A percentile compares a stretch with the other conserved stretches of the same genome.
Evolutionary conservation across 2,329 filamentous ascomycete genomes (phyloP).

Genomic region (Aspergillus ibericus): DNA sequence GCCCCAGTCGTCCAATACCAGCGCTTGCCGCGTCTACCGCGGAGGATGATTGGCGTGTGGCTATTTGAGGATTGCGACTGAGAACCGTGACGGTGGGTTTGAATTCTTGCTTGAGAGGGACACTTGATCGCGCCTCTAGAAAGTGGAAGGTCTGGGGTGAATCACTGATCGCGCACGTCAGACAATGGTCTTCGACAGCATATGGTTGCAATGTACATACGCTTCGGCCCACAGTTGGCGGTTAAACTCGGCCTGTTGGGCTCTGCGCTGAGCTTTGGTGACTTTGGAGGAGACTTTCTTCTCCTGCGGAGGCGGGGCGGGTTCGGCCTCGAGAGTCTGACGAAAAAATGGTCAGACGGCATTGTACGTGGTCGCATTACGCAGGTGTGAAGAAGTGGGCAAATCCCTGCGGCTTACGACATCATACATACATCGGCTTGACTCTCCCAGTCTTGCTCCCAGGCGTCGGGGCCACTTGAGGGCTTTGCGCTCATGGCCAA

Average conservation of each 20-base stretch:
- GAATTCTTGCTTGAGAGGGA: slow-evolving; percentile 69
- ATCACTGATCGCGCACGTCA: slow-evolving; percentile 55
- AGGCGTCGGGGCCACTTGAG: slow-evolving; percentile 66
- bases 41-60: slow-evolving; percentile 55
- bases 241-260: slow-evolving; percentile 79
- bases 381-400: background rate
- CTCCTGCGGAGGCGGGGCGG: slow-evolving; percentile 41
- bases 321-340: slow-evolving; percentile 42
- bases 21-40: slow-evolving; percentile 44
- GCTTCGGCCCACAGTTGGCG: slow-evolving; percentile 86
- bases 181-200: background rate
- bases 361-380: background rate
- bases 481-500: slow-evolving; percentile 47
- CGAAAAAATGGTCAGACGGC: slow-evolving; percentile 3
- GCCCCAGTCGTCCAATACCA: slow-evolving; percentile 48
- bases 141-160: slow-evolving; percentile 73
- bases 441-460: slow-evolving; percentile 89
- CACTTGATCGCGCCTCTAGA: slow-evolving; percentile 63
- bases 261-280: slow-evolving; percentile 73
- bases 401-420: background rate
- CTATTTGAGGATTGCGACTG: slow-evolving; percentile 70
- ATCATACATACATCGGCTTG: slow-evolving; percentile 64
- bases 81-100: slow-evolving; percentile 82
- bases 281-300: slow-evolving; percentile 55
- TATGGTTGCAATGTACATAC: slow-evolving; percentile 48